Evolutionary conservation across 306 rosid species (phyloP).

Genomic region (Parietaria judaica): DNA sequence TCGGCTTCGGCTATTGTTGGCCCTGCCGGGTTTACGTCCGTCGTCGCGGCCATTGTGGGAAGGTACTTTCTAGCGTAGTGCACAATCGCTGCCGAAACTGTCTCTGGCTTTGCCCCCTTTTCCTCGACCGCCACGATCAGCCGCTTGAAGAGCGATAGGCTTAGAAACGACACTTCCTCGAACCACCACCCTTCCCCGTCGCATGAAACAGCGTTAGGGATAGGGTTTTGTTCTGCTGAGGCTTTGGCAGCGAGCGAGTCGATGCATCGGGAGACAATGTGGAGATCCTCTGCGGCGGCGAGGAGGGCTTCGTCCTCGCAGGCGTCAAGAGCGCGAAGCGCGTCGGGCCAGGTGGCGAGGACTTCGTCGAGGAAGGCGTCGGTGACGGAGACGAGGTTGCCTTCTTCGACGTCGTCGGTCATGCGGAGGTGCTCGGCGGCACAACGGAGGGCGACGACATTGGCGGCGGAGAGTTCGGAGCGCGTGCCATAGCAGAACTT

Average conservation of each 20-base stretch:
- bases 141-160: conserved; percentile 47
- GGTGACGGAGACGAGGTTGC: conserved; percentile 45
- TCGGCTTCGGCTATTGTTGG: conserved; percentile 47
- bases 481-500: conserved; percentile 64
- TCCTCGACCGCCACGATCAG: conserved; percentile 52
- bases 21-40: conserved; percentile 41
- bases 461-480: conserved; percentile 53
- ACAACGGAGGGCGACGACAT: conserved; percentile 66
- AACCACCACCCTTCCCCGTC: conserved; percentile 69
- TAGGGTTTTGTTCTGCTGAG: conserved; percentile 48
- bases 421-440: conserved; percentile 72
- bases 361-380: conserved; percentile 56
- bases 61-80: conserved; percentile 47
- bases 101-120: conserved; percentile 65
- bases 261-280: conserved; percentile 65
- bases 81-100: conserved; percentile 44
- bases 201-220: conserved; percentile 21
- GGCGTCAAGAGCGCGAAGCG: conserved; percentile 58
- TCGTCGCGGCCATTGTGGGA: conserved; percentile 56
- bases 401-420: conserved; percentile 66
- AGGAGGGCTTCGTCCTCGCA: conserved; percentile 65
- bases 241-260: conserved; percentile 74
- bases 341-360: conserved; percentile 55
- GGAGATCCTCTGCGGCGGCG: conserved; percentile 56
- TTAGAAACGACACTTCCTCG: conserved; percentile 61